Base-by-base conservation (phyloP, 305 asterid genomes). In the Coffea humblotiana region DNA sequence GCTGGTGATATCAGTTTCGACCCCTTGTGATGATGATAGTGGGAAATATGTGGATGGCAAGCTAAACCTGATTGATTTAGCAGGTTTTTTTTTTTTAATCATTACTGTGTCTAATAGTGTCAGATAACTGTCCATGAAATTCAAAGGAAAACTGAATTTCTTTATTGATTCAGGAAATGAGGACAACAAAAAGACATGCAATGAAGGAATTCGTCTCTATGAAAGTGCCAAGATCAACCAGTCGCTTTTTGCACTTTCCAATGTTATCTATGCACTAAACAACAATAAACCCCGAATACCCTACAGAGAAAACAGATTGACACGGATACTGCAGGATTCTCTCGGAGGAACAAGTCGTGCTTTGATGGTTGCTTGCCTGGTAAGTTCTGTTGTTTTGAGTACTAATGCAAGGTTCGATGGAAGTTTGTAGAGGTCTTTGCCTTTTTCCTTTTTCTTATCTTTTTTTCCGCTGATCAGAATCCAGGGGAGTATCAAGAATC, bases 401-500 rank as follows among this genome's bases (percentile, higher is more conserved):
- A 54, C 37, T 49, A 15, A 18, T 71, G 32, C 40, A 6, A 75
- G 43, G 7, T 83, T 35, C 5, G 1, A 56, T n/a, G 69, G 67
- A 77, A 73, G 29, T 10, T 7, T 35, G 35, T 32, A 27, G 6
- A 4, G 54, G 58, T 43, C 58, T 19, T 23, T 23, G 3, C 66
- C 27, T 48, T 21, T 71, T 18, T 48, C n/a, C 1, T 48, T 25
- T 63, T 23, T 43, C 21, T 18, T 5, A 37, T 37, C 25, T 73
- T 52, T 81, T 52, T 74, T 74, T 77, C 52, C 69, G 37, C 67
- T 80, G 74, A 66, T 65, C 71, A 94, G 99, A 96, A 96, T 88
- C 99, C 99, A 35, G 94, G 97, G 78, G 93, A 89, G 77, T 96
- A 96, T 77, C 96, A 92, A 85, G 97, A 96, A 86, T 95, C 96